These are phyloP conservation scores for Baffinella frigidus DNA, from an alignment of 208 protist genomes.

Conservation along the genomic window DNA sequence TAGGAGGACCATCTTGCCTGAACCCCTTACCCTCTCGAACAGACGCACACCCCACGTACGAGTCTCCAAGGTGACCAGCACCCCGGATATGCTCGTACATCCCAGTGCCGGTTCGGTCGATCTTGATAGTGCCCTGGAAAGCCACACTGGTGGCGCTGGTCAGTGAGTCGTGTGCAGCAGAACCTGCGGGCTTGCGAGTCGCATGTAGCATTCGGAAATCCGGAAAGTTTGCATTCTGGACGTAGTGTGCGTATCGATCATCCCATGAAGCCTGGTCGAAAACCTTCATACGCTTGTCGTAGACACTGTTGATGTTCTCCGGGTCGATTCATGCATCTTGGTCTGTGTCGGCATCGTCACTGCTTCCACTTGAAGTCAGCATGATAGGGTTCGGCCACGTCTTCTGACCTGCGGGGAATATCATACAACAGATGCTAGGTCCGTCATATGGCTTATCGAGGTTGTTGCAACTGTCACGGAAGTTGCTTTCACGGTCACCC, in stretches of 20 bases:
- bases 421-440: no score
- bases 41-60: background rate
- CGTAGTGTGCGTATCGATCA: background rate
- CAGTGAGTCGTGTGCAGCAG: background rate
- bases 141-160: background rate
- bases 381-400: background rate
- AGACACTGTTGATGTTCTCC: background rate
- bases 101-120: background rate
- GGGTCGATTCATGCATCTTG: background rate
- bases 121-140: background rate
- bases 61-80: background rate
- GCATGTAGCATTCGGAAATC: background rate
- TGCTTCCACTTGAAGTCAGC: background rate
- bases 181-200: background rate
- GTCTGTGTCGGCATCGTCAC: background rate
- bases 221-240: background rate
- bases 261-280: background rate
- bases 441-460: background rate
- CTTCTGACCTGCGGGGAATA: no score
- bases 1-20: no score
- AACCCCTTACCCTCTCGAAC: background rate
- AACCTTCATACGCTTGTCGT: background rate
- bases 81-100: background rate
- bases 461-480: background rate
- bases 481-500: background rate